Base-by-base conservation (phyloP, 1,284 basidiomycete species). In the Dichomitus squalens region DNA sequence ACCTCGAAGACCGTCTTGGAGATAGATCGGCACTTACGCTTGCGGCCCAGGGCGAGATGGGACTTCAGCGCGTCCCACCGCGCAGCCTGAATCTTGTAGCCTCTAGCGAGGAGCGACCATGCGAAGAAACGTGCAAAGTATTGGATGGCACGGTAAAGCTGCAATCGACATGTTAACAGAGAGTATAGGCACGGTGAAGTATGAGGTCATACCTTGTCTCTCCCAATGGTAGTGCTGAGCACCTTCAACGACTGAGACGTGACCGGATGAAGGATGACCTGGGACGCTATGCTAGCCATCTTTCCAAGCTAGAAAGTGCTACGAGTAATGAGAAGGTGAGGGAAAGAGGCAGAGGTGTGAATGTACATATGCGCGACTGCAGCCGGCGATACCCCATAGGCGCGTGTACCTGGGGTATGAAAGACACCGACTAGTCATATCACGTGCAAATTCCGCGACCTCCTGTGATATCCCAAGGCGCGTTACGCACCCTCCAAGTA, bases 71-170 rank as follows among this genome's bases (percentile, higher is more conserved):
- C 87, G 55, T 85, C 85, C 86, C 90, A 95, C 63, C 88, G 80
- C 0, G 81, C 79, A 5, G 88, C 90, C 53, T 88, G 79, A 25
- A 80, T 73, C 66, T 87, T 87, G 67, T 86, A 70, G 1, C 88
- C 91, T 40, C 82, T 79, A 2, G 78, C 78, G 44, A 88, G 70
- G 25, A 91, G 76, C 68, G 86, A 86, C 92, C 93, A 99, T 0
- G 95, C 89, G 60, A 95, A 83, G 73, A 98, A 89, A 23, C 96
- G 88, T 47, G 96, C 82, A 63, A 94, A 87, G 76, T 96, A 98
- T 77, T 99, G 96, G 58, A 96, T 75, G 27, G 93, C 85, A 66
- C 96, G 89, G 76, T 98, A 96, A 36, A 88, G 79, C 94, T 96
- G 57, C 21, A 55, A 57, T 34, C 41, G 21, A 36, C 33, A 20